Conservation (phyloP, 306 rosid species). For the Gastrolobium bilobum region DNA sequence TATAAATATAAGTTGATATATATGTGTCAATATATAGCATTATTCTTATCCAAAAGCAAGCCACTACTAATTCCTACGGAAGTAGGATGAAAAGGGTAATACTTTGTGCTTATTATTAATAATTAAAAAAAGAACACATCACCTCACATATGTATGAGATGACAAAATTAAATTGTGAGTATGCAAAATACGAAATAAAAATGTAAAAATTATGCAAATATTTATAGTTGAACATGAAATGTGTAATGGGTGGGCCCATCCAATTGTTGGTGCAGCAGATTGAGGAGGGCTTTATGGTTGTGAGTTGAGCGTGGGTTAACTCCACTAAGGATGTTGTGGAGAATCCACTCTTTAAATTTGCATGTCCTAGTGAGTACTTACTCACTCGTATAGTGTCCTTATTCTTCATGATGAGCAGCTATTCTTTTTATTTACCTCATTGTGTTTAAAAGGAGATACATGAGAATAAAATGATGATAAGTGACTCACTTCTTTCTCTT, state of each 20-base stretch:
- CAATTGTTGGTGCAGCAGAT: slow-evolving; percentile 44
- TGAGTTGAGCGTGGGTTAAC: slow-evolving; percentile 66
- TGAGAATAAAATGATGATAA: not conserved
- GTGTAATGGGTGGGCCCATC: slow-evolving; percentile 43
- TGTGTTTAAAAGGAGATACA: slow-evolving; percentile 33
- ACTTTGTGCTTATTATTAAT: not conserved
- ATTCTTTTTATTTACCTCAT: slow-evolving; percentile 31
- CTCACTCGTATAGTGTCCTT: slow-evolving; percentile 55
- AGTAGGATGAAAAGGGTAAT: not conserved
- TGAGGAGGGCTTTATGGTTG: slow-evolving; percentile 43
- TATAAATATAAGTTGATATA: not conserved
- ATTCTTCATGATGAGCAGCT: slow-evolving; percentile 44
- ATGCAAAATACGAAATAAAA: not conserved
- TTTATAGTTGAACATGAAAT: slow-evolving; percentile 1
- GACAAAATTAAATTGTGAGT: slow-evolving; percentile 4
- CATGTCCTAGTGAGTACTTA: slow-evolving; percentile 53
- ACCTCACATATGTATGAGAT: not conserved
- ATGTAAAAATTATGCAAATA: not conserved
- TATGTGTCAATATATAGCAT: not conserved
- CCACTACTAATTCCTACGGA: not conserved
- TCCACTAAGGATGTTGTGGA: slow-evolving; percentile 65
- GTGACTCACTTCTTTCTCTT: slow-evolving; percentile 25
- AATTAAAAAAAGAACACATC: not conserved
- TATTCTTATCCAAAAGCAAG: not conserved
- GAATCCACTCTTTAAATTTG: slow-evolving; percentile 59